Evolutionary conservation across 2,329 filamentous ascomycete genomes (phyloP).

Genomic region (Penicillium sumatraense): DNA sequence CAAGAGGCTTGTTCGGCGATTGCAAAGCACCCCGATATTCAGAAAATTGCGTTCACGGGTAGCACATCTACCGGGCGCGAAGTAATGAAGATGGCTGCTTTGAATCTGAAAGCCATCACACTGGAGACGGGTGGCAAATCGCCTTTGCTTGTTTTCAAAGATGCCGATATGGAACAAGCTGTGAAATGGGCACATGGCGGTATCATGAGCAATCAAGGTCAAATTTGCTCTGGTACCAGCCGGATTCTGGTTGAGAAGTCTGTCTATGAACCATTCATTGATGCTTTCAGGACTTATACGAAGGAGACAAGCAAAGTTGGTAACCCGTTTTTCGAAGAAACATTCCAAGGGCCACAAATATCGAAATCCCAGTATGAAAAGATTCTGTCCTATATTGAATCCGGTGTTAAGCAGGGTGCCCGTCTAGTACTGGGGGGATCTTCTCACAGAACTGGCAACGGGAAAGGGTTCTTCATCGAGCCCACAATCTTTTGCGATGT

Average conservation of each 20-base stretch:
- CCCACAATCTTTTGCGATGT: slow-evolving; percentile 85
- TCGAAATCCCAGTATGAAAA: slow-evolving; percentile 82
- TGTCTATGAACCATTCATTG: slow-evolving; percentile 2
- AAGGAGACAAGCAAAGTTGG: neutral
- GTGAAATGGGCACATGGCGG: neutral
- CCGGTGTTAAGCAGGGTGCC: slow-evolving; percentile 67
- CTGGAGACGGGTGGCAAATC: slow-evolving; percentile 7
- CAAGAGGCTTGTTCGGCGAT: slow-evolving; percentile 49
- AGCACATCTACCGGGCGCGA: neutral
- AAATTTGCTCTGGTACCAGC: neutral
- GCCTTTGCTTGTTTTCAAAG: neutral
- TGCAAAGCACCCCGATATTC: neutral
- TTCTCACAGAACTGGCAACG: slow-evolving; percentile 63
- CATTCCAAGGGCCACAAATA: slow-evolving; percentile 87
- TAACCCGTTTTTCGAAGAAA: slow-evolving; percentile 70
- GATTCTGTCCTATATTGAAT: slow-evolving; percentile 76
- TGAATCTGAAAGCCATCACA: neutral
- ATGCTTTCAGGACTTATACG: neutral
- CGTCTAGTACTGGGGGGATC: slow-evolving; percentile 68
- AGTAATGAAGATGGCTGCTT: neutral
- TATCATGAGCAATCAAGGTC: neutral
- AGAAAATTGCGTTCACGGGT: slow-evolving; percentile 7
- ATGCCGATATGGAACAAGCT: neutral
- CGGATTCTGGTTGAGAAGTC: slow-evolving; percentile 1
- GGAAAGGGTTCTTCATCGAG: slow-evolving; percentile 85